These are phyloP conservation scores for Alnus glutinosa DNA, from an alignment of 306 rosid species.

Conservation along the genomic window DNA sequence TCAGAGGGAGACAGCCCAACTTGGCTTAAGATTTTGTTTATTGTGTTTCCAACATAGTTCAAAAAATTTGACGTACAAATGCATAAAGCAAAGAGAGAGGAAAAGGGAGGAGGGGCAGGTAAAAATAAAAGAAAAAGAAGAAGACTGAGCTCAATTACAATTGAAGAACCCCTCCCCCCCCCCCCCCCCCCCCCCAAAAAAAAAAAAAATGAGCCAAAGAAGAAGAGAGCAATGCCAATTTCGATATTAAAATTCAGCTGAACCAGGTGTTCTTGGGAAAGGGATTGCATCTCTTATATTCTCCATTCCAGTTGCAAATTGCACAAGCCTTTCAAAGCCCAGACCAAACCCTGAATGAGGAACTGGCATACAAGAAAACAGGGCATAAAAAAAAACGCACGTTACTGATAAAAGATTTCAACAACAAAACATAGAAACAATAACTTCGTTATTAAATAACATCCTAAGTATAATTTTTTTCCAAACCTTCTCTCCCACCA, in stretches of 20 bases:
- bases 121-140: too few relatives aligned
- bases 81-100: too few relatives aligned
- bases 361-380: conserved; percentile 52
- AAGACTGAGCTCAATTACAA: too few relatives aligned
- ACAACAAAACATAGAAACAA: neutral
- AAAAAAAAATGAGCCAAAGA: too few relatives aligned
- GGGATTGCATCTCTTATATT: conserved; percentile 89
- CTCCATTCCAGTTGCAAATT: conserved; percentile 90
- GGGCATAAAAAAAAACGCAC: conserved; percentile 12
- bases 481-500: neutral
- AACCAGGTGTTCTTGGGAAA: conserved; percentile 89
- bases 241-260: conserved; percentile 62
- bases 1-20: too few relatives aligned
- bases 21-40: too few relatives aligned
- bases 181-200: too few relatives aligned
- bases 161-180: too few relatives aligned
- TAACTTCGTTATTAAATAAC: neutral
- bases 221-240: too few relatives aligned
- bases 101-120: too few relatives aligned
- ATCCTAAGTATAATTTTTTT: neutral
- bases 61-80: too few relatives aligned
- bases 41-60: too few relatives aligned
- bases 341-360: conserved; percentile 96
- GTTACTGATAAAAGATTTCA: neutral
- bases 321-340: conserved; percentile 94